A percentile compares a stretch with the other conserved stretches of the same genome.
Conservation (phyloP, 192 early-diverging fungal genomes). For the Linnemannia elongata region DNA sequence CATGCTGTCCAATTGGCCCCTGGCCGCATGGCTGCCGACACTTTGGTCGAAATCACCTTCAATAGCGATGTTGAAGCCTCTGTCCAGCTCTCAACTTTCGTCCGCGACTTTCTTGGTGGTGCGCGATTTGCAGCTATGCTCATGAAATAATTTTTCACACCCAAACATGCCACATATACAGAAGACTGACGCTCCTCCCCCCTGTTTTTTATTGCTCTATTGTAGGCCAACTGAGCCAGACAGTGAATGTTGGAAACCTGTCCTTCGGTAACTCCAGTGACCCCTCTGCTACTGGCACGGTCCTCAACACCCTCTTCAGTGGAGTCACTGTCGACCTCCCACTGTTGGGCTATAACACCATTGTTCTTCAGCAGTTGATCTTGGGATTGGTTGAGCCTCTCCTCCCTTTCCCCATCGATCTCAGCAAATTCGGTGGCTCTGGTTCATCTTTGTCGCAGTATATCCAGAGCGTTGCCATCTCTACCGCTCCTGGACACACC, state of each 20-base stretch:
- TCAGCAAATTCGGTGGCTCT: conserved; percentile 30
- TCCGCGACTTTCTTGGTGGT: conserved; percentile 40
- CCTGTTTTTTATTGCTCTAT: neutral
- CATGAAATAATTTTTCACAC: neutral
- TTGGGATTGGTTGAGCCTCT: conserved; percentile 23
- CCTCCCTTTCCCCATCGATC: conserved; percentile 42
- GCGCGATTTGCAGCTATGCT: neutral
- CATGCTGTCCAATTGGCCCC: conserved; percentile 27
- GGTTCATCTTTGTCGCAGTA: conserved; percentile 26
- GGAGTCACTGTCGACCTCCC: conserved; percentile 41
- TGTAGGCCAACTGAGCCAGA: conserved; percentile 38
- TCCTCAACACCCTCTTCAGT: conserved; percentile 43
- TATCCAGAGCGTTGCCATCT: conserved; percentile 34
- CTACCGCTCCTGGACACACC: conserved; percentile 47
- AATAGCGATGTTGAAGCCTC: conserved; percentile 40
- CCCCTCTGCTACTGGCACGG: conserved; percentile 6
- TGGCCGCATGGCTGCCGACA: conserved; percentile 36
- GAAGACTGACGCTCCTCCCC: neutral
- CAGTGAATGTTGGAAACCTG: conserved; percentile 47
- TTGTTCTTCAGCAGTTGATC: conserved; percentile 27
- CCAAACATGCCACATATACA: neutral
- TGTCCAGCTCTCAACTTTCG: conserved; percentile 26
- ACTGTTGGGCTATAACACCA: conserved; percentile 38
- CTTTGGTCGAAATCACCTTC: conserved; percentile 35
- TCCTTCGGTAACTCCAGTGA: conserved; percentile 30